Percentiles rank a stretch among this genome's conserved stretches.
phyloP scores from a whole-genome alignment of 768 basidiomycete genomes.

The Lactarius hatsudake region DNA sequence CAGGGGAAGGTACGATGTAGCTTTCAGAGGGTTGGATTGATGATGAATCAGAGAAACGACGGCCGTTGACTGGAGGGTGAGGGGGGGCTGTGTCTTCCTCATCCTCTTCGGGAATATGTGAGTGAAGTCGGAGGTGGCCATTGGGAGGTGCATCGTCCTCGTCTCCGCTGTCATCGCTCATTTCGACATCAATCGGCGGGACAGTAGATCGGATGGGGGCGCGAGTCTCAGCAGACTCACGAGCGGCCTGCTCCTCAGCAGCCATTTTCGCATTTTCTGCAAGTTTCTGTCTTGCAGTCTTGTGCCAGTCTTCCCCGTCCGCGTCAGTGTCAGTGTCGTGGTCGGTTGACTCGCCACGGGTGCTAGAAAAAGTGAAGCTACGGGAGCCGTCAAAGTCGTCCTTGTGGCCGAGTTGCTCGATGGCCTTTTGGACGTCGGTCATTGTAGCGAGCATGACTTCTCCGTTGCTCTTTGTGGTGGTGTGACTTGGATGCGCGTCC shows the following conservation, averaged over 20 bases:
- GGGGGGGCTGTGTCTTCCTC: slow-evolving; percentile 43
- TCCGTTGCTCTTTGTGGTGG: slow-evolving; percentile 32
- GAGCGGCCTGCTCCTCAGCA: slow-evolving; percentile 54
- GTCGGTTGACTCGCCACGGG: slow-evolving; percentile 47
- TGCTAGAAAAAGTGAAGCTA: slow-evolving; percentile 78
- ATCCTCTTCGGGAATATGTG: slow-evolving; percentile 69
- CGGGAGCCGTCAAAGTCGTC: slow-evolving; percentile 54
- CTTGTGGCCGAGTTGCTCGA: slow-evolving; percentile 73
- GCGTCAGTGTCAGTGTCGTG: slow-evolving; percentile 49
- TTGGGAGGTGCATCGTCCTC: slow-evolving; percentile 43
- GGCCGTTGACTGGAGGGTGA: neutral
- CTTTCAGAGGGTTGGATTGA: slow-evolving; percentile 34
- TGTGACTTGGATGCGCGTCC: slow-evolving; percentile 1
- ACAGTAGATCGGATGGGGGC: slow-evolving; percentile 35
- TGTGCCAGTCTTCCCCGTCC: slow-evolving; percentile 61
- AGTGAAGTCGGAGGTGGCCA: slow-evolving; percentile 36
- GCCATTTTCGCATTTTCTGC: slow-evolving; percentile 67
- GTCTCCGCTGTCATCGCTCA: slow-evolving; percentile 80
- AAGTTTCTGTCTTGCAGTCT: slow-evolving; percentile 58
- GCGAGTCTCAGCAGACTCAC: slow-evolving; percentile 42
- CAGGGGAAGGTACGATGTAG: slow-evolving; percentile 36
- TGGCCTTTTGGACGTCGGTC: slow-evolving; percentile 87
- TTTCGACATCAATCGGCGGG: slow-evolving; percentile 70
- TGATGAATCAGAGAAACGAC: slow-evolving; percentile 2
- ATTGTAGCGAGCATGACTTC: slow-evolving; percentile 84